Base-by-base conservation (phyloP, 2,329 filamentous ascomycete genomes). In the Fusarium liriodendri region DNA sequence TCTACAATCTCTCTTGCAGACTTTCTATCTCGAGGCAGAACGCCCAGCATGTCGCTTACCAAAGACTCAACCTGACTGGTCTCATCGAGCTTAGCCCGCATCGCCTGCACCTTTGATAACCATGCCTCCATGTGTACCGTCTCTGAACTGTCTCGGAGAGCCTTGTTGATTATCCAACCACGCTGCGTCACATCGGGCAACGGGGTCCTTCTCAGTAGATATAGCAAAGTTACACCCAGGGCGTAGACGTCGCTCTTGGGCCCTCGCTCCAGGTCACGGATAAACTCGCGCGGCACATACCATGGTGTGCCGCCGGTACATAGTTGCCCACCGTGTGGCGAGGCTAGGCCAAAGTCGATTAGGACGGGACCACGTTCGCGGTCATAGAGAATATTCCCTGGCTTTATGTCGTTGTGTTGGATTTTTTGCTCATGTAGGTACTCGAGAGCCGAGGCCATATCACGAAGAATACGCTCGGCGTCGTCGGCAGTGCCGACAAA, bases 271-370 rank as follows among this genome's bases (percentile, higher is more conserved):
- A 20, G n/a, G 1, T 33, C 6, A 6, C 2, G 1, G 10, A 54
- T 5, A 10, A 13, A 33, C n/a, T 54, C 50, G 1, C n/a, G 50
- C 2, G 50, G 50, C 29, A 33, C 50, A 22, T 54, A 54, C 50
- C 50, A 54, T 5, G 50, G 50, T 2, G 27, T 29, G 13, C 27
- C 50, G 6, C 50, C 29, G 8, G 1, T 47, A 6, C 42, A 47
- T 4, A 47, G 2, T 4, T 25, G 42, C 4, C 14, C 42, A 2
- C 18, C 50, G 1, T 54, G 18, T n/a, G 0, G 1, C 0, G 29
- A 54, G 2, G 50, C 50, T 2, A 54, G 27, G 1, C 50, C 50
- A 22, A 54, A 54, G 50, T 54, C 50, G 5, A 54, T 54, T 0
- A 54, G 13, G 29, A 54, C 29, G 16, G 42, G 14, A 0, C 27